phyloP scores from a whole-genome alignment of 306 rosid species.

The Prinsepia uniflora region DNA sequence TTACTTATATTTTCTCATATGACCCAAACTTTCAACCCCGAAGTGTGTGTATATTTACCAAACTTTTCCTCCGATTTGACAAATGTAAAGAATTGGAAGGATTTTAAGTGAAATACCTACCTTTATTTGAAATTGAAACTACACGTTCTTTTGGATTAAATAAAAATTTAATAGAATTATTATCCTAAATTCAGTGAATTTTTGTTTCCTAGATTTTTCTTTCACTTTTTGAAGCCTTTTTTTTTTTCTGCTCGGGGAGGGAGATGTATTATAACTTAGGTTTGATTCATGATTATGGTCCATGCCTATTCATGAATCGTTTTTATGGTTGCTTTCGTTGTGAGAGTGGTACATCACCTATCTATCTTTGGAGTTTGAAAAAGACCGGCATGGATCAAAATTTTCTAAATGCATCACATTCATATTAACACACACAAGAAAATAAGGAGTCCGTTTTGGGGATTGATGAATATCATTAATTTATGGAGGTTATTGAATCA shows the following conservation, averaged over 20 bases:
- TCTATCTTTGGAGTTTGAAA: neutral
- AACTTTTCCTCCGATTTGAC: too few relatives aligned
- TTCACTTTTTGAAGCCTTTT: too few relatives aligned
- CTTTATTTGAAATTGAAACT: neutral
- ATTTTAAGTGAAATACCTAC: too few relatives aligned
- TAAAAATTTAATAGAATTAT: too few relatives aligned
- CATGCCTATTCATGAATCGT: neutral
- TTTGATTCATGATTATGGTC: neutral
- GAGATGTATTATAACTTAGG: neutral
- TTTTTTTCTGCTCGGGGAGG: neutral
- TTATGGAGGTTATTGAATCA: too few relatives aligned
- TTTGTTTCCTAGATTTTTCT: neutral
- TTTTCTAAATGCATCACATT: neutral
- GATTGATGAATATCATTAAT: neutral
- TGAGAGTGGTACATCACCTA: conserved; percentile 11
- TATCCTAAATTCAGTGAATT: neutral
- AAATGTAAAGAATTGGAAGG: too few relatives aligned
- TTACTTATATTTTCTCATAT: too few relatives aligned
- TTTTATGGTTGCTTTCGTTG: neutral
- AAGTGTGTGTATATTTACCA: too few relatives aligned
- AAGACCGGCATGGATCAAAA: neutral
- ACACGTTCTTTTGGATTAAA: neutral
- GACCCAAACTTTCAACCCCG: too few relatives aligned
- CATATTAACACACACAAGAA: neutral
- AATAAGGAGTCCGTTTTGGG: neutral